Evolutionary conservation across 345 rosid genomes (phyloP), one percentile per base, ranked within the genome.

Genomic region (Brassica juncea): DNA sequence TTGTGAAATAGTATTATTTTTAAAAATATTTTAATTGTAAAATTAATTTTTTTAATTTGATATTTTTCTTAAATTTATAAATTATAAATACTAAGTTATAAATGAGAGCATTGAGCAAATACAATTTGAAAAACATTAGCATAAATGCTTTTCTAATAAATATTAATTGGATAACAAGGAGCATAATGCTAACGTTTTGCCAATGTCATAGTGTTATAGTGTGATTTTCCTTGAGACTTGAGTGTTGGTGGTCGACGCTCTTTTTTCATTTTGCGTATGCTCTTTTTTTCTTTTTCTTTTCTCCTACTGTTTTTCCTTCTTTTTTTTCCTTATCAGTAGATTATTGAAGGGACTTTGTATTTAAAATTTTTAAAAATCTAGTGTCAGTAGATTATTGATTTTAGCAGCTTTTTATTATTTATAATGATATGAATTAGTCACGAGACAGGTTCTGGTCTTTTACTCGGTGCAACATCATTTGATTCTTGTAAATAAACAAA

Each of bases 171-270:
- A 70, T 34, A 27, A 27, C 30, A 27, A 27, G 4, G 30, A 27
- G 30, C 4, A 27, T 27, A 27, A 27, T 27, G 28, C 30, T 27
- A 27, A 27, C 0, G 30, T 27, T 27, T 27, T 27, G 30, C 30
- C 30, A 27, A 27, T 27, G 28, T 27, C 28, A 27, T 27, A 27
- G 28, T 27, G 28, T 27, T 27, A 27, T 27, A 27, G 39, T 52
- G 76, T 19, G 54, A 10, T 39, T 71, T 77, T 62, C 35, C 21
- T 52, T 12, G n/a, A 35, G 76, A 77, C 81, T 39, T 77, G 80
- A 25, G 8, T 71, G 25, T 11, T 77, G 7, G 59, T 71, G 76
- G 76, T 65, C 71, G 15, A 59, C 81, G 12, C 57, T 78, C 28
- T 78, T 65, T 27, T 78, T 65, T 63, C 64, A 2, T 62, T 34